Evolutionary conservation across 2,329 filamentous ascomycete species (phyloP).

Genomic region (Diaporthe aspalathi): DNA sequence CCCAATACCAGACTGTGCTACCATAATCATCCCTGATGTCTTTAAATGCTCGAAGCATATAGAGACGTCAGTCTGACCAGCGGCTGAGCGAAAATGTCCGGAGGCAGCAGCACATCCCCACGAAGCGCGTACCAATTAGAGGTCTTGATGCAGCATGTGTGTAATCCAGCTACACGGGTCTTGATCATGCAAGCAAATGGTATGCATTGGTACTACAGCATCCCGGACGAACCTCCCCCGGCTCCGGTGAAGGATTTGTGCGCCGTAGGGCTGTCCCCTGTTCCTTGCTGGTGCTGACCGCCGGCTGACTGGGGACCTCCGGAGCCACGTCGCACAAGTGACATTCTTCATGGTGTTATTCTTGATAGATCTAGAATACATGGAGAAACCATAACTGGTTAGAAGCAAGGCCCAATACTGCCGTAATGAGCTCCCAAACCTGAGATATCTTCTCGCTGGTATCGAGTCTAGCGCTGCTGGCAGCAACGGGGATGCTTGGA

Average conservation of each 20-base stretch:
- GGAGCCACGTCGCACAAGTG: not conserved
- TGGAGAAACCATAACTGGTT: not conserved
- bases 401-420: not conserved
- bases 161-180: not conserved
- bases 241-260: conserved; percentile 3
- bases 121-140: not conserved
- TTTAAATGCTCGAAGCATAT: not conserved
- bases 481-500: too few relatives aligned
- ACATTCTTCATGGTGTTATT: not conserved
- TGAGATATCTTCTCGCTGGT: not conserved
- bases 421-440: not conserved
- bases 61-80: not conserved
- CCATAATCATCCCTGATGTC: not conserved
- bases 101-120: conserved; percentile 20
- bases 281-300: conserved; percentile 18
- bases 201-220: not conserved
- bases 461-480: not conserved
- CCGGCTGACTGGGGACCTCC: conserved; percentile 22
- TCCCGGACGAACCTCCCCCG: conserved; percentile 10
- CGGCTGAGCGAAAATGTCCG: conserved; percentile 11
- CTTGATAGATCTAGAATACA: not conserved
- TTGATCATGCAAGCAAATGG: conserved; percentile 1
- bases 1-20: not conserved
- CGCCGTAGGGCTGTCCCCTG: not conserved
- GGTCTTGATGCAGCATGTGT: not conserved